Evolutionary conservation across 345 rosid genomes (phyloP), one percentile per base, ranked within the genome.

Genomic region (Cardamine occulta): DNA sequence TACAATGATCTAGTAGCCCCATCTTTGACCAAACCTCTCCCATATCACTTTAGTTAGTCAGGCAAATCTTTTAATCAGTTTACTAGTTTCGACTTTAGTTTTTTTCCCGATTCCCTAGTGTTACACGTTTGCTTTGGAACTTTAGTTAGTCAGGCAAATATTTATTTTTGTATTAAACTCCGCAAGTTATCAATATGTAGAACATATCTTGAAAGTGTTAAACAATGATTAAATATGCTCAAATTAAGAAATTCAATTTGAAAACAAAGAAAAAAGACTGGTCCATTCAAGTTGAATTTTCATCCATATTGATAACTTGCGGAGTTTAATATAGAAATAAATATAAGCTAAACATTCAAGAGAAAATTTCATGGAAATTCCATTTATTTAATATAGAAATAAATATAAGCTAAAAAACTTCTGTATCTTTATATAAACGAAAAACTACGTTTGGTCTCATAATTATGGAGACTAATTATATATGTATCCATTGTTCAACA

Each of bases 331-430:
- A n/a, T 7, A 18, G 32, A n/a, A 10, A 29, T 10, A 68, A 11
- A 18, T 6, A 53, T 55, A 69, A 56, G 47, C 29, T 17, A 5
- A 8, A 17, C 58, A 70, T 1, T 12, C 8, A 17, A 72, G 31
- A 72, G 69, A 72, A 26, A 4, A 49, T 49, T 24, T 62, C 52
- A 59, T 59, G 34, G 24, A 31, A 32, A 32, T 21, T 21, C 14
- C 48, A 29, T n/a, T n/a, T n/a, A n/a, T 34, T 21, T 34, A 31
- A 52, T 67, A n/a, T 7, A 18, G 32, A n/a, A 10, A 29, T 10
- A 68, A 11, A 18, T 6, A 53, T 55, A 69, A 56, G 47, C 29
- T 17, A 5, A 8, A 17, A 29, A 13, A 40, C n/a, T 40, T 40
- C 6, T 1, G 15, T 40, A 40, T 1, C 6, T 40, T 11, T 12